phyloP scores from a whole-genome alignment of 2,329 filamentous ascomycete genomes.

The Hymenoscyphus repandus region DNA sequence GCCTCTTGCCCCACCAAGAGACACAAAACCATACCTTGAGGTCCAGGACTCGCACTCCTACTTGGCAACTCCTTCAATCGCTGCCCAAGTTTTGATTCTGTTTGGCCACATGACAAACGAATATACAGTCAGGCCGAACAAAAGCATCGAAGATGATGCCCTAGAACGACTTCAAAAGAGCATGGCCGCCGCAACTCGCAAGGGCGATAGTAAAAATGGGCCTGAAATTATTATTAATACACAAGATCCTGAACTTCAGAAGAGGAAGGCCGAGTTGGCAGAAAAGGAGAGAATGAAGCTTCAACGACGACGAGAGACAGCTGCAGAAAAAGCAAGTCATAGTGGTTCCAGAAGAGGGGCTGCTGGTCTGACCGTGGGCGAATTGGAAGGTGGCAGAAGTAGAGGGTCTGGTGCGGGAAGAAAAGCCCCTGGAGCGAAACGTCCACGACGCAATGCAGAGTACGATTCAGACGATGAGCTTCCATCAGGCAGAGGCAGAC shows the following conservation, averaged over 20 bases:
- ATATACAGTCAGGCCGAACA: conserved; percentile 62
- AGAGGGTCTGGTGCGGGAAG: conserved; percentile 45
- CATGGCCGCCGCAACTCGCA: conserved; percentile 57
- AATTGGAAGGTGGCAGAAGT: conserved; percentile 59
- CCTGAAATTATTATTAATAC: conserved; percentile 66
- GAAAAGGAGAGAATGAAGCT: conserved; percentile 69
- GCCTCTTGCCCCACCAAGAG: conserved; percentile 55
- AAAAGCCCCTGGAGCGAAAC: conserved; percentile 45
- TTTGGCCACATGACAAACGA: conserved; percentile 73
- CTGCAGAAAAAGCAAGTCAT: conserved; percentile 51
- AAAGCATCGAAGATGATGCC: conserved; percentile 65
- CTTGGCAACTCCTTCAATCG: conserved; percentile 64
- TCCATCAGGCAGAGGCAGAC: conserved; percentile 48
- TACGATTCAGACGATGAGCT: conserved; percentile 76
- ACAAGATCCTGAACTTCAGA: conserved; percentile 70
- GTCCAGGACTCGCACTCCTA: conserved; percentile 72
- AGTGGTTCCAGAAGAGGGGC: conserved; percentile 35
- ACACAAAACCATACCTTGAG: conserved; percentile 54
- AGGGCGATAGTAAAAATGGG: conserved; percentile 47
- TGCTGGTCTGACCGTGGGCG: conserved; percentile 59
- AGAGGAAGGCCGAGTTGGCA: conserved; percentile 66
- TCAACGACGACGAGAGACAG: conserved; percentile 62
- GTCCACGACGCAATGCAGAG: conserved; percentile 53
- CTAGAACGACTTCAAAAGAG: conserved; percentile 62
- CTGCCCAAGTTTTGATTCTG: conserved; percentile 62